Conservation (phyloP, 805 yeast species). For the Naumovozyma baii region DNA sequence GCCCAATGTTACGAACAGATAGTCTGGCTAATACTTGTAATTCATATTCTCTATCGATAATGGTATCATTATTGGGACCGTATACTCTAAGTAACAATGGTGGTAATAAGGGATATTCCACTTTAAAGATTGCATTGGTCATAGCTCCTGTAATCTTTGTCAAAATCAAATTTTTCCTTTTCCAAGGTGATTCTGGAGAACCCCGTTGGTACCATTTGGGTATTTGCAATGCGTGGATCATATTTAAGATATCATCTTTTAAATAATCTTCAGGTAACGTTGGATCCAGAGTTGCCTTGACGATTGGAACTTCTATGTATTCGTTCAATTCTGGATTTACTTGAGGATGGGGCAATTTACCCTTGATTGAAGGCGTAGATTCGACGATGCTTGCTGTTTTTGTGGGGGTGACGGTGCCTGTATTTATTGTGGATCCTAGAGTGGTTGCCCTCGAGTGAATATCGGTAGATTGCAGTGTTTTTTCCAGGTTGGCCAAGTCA, state of each 20-base stretch:
- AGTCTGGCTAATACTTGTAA: constrained; percentile 62
- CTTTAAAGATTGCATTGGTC: constrained; percentile 79
- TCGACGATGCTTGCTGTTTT: not conserved
- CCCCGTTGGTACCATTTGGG: constrained; percentile 67
- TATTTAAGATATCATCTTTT: constrained; percentile 64
- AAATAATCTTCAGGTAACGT: constrained; percentile 75
- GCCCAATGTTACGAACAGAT: constrained; percentile 75
- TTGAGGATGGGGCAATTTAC: no score
- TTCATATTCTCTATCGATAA: constrained; percentile 81
- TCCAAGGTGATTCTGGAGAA: constrained; percentile 8
- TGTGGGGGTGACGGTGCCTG: no score
- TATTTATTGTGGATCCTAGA: no score
- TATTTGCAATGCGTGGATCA: constrained; percentile 53
- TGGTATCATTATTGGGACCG: constrained; percentile 76
- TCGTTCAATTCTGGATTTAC: constrained; percentile 12
- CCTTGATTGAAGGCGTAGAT: not conserved
- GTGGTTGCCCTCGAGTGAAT: no score
- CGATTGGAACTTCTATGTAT: constrained; percentile 35
- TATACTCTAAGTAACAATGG: constrained; percentile 68
- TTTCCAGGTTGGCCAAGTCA: no score
- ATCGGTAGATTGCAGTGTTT: no score
- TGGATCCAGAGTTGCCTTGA: constrained; percentile 58
- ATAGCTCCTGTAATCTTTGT: constrained; percentile 82
- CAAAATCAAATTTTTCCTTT: constrained; percentile 40
- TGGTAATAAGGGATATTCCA: constrained; percentile 55